Evolutionary conservation across 345 rosid genomes (phyloP), one percentile per base, ranked within the genome.

Genomic region (Melaleuca alternifolia): DNA sequence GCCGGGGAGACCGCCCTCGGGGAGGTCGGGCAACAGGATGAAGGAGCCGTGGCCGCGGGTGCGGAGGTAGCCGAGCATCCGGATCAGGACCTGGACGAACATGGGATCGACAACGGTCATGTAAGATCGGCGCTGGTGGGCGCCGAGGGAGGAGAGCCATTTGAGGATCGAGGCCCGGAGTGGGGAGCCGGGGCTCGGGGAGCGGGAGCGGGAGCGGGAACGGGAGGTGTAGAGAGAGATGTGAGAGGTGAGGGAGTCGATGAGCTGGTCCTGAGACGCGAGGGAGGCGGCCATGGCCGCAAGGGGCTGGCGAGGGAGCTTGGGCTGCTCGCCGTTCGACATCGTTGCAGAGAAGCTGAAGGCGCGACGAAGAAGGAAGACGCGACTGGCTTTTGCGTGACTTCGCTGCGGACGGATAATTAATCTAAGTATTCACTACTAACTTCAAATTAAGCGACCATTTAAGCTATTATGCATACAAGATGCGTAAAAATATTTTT

Each of bases 11-110:
- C 85, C 85, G 11, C 88, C 94, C n/a, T 62, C 79, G 9, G 96
- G 98, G 62, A 97, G 90, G 93, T 97, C 99, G 2, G 98, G 94
- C 48, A 97, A 92, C 85, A 95, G 92, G 89, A 97, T 96, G 94
- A 97, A 97, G 85, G 91, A 91, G 83, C 98, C 94, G 50, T 84
- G 92, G 48, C 99, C 98, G 48, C 89, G 92, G 0, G 92, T 83
- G 88, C 87, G 94, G 88, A 95, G 84, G 84, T 93, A 88, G 81
- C 88, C 91, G 82, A 96, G 93, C 99, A 97, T 97, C 91, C 92
- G 98, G 85, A 96, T 84, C 11, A 96, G 87, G n/a, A 97, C 88
- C 85, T 89, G 93, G 24, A 91, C 89, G 92, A 96, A 93, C 44
- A 87, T 92, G 65, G 88, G 90, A 89, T 97, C 96, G 62, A 95